These are phyloP conservation scores for Phytophthora hybrid DNA, from an alignment of 352 stramenopile species.

Conservation along the genomic window DNA sequence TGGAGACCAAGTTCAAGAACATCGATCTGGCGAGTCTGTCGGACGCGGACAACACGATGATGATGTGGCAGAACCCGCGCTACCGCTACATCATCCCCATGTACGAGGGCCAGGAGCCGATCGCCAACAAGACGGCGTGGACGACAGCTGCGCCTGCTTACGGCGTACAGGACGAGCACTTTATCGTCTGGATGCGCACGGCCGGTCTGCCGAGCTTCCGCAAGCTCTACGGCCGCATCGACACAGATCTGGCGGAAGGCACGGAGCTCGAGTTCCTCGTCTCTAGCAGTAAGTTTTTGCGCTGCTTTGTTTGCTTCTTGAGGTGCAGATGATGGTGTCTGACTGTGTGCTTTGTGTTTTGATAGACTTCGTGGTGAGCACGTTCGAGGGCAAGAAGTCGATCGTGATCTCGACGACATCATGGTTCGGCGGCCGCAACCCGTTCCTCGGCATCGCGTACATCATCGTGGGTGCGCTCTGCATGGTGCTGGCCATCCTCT, in stretches of 20 bases:
- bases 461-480: slow-evolving; percentile 96
- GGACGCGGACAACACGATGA: slow-evolving; percentile 58
- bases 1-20: slow-evolving; percentile 97
- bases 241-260: slow-evolving; percentile 90
- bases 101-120: slow-evolving; percentile 55
- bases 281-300: slow-evolving; percentile 85
- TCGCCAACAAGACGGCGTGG: slow-evolving; percentile 86
- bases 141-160: slow-evolving; percentile 66
- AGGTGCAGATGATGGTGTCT: not conserved
- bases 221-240: slow-evolving; percentile 99
- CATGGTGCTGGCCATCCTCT: slow-evolving; percentile 94
- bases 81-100: slow-evolving; percentile 88
- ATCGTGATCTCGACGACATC: slow-evolving; percentile 97
- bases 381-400: slow-evolving; percentile 96
- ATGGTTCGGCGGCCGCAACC: slow-evolving; percentile 97
- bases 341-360: slow-evolving; percentile 10
- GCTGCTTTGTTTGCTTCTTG: not conserved
- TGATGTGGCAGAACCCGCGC: slow-evolving; percentile 85
- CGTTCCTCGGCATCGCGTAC: slow-evolving; percentile 96
- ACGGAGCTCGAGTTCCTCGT: slow-evolving; percentile 93
- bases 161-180: slow-evolving; percentile 98
- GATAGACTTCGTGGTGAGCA: slow-evolving; percentile 96
- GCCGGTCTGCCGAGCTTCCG: slow-evolving; percentile 98
- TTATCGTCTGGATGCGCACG: slow-evolving; percentile 99
- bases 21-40: slow-evolving; percentile 62